Percentiles rank a stretch among this genome's conserved stretches.
These are phyloP conservation scores for Guyanaporus albipodus DNA, from an alignment of 768 basidiomycete species.

Conservation along the genomic window DNA sequence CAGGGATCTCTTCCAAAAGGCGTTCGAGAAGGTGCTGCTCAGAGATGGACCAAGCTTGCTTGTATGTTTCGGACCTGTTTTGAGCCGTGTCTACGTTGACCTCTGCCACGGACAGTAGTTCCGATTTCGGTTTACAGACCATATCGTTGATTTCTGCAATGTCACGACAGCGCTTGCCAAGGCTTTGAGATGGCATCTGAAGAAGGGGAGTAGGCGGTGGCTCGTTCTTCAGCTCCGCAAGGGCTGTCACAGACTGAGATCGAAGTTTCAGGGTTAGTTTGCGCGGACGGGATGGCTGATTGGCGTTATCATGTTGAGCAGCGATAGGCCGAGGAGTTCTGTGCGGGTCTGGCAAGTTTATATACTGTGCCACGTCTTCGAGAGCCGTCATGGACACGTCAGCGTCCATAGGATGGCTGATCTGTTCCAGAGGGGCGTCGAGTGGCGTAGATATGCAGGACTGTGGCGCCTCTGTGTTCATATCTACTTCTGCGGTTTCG, in stretches of 20 bases:
- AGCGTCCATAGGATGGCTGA: constrained; percentile 10
- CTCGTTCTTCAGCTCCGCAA: constrained; percentile 9
- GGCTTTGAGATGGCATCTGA: constrained; percentile 15
- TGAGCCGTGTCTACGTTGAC: constrained; percentile 26
- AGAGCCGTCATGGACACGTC: constrained; percentile 7
- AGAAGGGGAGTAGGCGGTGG: constrained; percentile 3
- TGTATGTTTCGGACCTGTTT: constrained; percentile 60
- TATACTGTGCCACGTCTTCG: background rate
- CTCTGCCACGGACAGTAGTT: constrained; percentile 12
- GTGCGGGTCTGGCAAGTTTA: background rate
- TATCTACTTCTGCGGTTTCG: constrained; percentile 59
- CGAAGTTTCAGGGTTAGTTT: constrained; percentile 33
- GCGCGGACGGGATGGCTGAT: constrained; percentile 23
- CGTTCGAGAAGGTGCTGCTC: constrained; percentile 78
- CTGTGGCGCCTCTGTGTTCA: constrained; percentile 35
- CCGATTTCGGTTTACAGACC: constrained; percentile 14
- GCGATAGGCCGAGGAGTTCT: constrained; percentile 1
- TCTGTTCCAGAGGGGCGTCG: constrained; percentile 7
- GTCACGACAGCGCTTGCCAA: constrained; percentile 29
- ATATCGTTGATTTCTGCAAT: constrained; percentile 15
- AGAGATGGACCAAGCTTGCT: constrained; percentile 70
- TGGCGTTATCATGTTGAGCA: constrained; percentile 6
- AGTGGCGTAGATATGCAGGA: constrained; percentile 22
- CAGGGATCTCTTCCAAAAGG: constrained; percentile 70
- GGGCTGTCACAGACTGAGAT: constrained; percentile 11